phyloP scores from a whole-genome alignment of 257 asterid genomes.

The Jasminum sambac region DNA sequence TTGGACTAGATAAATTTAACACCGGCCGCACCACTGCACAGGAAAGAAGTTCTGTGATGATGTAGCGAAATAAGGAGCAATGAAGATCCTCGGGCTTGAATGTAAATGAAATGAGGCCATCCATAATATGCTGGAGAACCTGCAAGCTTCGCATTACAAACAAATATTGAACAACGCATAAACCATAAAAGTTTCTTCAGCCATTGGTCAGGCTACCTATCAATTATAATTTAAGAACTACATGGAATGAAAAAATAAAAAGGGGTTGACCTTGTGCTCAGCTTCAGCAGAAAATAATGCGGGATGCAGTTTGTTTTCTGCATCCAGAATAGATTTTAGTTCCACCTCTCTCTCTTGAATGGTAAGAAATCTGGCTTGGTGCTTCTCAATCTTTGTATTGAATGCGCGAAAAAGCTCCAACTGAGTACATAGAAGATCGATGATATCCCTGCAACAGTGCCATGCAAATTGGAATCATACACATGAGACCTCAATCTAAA shows the following conservation, averaged over 20 bases:
- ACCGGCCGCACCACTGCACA: constrained; percentile 93
- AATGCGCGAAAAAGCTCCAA: constrained; percentile 82
- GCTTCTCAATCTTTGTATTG: constrained; percentile 63
- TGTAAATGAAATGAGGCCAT: constrained; percentile 75
- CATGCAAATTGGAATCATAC: constrained; percentile 31
- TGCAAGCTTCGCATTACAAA: constrained; percentile 34
- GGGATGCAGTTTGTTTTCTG: constrained; percentile 91
- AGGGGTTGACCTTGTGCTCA: constrained; percentile 83
- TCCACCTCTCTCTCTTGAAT: constrained; percentile 69
- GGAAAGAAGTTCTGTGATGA: constrained; percentile 87
- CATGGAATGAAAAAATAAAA: constrained; percentile 22
- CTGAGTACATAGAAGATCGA: constrained; percentile 55
- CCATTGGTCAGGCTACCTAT: neutral
- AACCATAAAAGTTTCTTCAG: constrained; percentile 20
- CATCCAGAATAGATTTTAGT: constrained; percentile 68
- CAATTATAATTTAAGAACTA: constrained; percentile 15
- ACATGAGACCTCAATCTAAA: constrained; percentile 17
- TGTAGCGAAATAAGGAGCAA: constrained; percentile 75
- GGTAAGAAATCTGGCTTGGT: constrained; percentile 47
- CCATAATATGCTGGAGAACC: constrained; percentile 98
- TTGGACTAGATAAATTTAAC: constrained; percentile 85
- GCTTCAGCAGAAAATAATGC: constrained; percentile 90
- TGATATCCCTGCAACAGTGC: constrained; percentile 61
- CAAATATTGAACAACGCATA: constrained; percentile 20
- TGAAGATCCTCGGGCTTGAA: constrained; percentile 77